Evolutionary conservation across 352 stramenopile genomes (phyloP).

Genomic region (Phytophthora colocasiae): DNA sequence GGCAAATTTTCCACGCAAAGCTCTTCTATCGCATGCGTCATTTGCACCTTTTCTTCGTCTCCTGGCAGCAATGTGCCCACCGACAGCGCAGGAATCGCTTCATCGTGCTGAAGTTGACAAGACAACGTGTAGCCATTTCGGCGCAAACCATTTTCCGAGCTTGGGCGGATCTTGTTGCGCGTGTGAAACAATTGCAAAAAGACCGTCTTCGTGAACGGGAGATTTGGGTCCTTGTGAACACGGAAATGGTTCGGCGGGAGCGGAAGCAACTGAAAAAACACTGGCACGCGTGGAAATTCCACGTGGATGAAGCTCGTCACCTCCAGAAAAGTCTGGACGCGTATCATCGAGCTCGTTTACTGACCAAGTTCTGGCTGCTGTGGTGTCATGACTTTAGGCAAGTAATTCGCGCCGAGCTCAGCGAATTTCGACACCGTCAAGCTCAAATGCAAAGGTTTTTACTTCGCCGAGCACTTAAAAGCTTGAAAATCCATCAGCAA

Average conservation of each 20-base stretch:
- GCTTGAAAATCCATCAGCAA: conserved; percentile 11
- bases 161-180: conserved; percentile 53
- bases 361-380: conserved; percentile 70
- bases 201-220: conserved; percentile 62
- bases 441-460: conserved; percentile 18
- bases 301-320: conserved; percentile 47
- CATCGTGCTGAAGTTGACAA: conserved; percentile 32
- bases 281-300: conserved; percentile 54
- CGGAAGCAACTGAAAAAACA: conserved; percentile 46
- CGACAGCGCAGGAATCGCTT: conserved; percentile 15
- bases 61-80: conserved; percentile 42
- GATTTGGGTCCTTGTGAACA: conserved; percentile 63
- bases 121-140: conserved; percentile 3
- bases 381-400: conserved; percentile 62
- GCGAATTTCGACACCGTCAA: background rate
- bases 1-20: conserved; percentile 63
- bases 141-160: conserved; percentile 24
- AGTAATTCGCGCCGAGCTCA: conserved; percentile 1
- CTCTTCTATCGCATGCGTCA: conserved; percentile 65
- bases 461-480: conserved; percentile 23
- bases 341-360: conserved; percentile 56
- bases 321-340: conserved; percentile 51
- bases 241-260: conserved; percentile 55
- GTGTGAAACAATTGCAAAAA: conserved; percentile 53
- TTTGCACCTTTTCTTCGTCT: conserved; percentile 38